phyloP scores from a whole-genome alignment of 73 alveolate genomes.

The Tetrahymena borealis region DNA sequence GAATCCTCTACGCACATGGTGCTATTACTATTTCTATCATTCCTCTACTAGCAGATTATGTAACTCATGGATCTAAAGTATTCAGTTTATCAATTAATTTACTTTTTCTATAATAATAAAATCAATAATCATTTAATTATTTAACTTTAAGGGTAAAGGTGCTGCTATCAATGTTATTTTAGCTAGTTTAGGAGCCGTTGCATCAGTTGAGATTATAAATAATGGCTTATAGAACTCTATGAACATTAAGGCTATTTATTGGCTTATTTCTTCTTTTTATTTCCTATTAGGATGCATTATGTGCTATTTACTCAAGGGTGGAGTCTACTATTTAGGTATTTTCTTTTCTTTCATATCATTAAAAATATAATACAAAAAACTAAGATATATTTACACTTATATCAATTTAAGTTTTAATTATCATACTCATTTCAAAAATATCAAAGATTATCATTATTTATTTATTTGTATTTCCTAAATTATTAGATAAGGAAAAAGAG shows the following conservation, averaged over 20 bases:
- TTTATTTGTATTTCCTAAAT: background rate
- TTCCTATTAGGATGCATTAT: background rate
- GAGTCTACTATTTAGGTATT: background rate
- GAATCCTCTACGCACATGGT: conserved; percentile 37
- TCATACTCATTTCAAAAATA: background rate
- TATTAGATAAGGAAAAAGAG: background rate
- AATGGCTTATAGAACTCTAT: background rate
- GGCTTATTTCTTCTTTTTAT: background rate
- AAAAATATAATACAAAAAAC: too few species aligned
- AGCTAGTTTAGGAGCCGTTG: conserved; percentile 42
- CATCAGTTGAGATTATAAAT: conserved; percentile 31
- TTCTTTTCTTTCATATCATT: too few species aligned
- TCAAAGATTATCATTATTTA: background rate
- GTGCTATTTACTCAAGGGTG: background rate
- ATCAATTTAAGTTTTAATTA: too few species aligned
- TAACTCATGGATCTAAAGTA: conserved; percentile 7
- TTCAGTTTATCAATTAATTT: background rate
- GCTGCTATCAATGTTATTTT: conserved; percentile 36
- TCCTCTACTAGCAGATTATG: conserved; percentile 39
- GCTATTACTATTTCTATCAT: conserved; percentile 37
- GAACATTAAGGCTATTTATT: background rate
- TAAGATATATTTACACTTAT: too few species aligned
- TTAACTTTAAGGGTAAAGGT: conserved; percentile 36
- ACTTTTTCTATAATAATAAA: too few species aligned
- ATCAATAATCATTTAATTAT: too few species aligned